These are phyloP conservation scores for Chlorella ohadii DNA, from an alignment of 139 green algal genomes.

Conservation along the genomic window DNA sequence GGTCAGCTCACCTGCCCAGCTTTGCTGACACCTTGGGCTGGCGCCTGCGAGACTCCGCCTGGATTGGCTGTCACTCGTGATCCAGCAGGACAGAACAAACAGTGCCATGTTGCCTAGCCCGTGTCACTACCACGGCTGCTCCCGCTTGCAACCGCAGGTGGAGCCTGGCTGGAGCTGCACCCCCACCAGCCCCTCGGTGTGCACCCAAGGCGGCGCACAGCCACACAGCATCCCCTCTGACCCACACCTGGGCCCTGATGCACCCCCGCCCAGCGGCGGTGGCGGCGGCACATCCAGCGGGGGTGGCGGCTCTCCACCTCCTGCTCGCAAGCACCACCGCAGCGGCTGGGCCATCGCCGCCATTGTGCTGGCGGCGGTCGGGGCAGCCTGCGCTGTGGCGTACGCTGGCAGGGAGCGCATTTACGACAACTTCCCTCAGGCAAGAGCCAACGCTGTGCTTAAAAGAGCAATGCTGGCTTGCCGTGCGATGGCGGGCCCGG, in stretches of 20 bases:
- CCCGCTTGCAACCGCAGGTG: no score
- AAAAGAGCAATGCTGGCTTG: no score
- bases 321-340: neutral
- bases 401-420: neutral
- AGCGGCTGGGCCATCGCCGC: neutral
- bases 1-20: no score
- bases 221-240: neutral
- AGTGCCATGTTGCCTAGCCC: no score
- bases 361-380: neutral
- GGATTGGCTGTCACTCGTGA: no score
- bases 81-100: no score
- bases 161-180: slow-evolving; percentile 50
- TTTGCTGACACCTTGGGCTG: no score
- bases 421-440: slow-evolving; percentile 31
- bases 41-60: no score
- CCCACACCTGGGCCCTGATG: neutral
- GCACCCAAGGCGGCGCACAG: neutral
- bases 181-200: slow-evolving; percentile 45
- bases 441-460: neutral
- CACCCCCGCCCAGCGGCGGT: neutral
- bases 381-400: neutral
- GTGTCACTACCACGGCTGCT: no score
- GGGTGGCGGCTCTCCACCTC: neutral
- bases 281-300: neutral
- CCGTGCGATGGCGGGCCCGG: no score